Conservation (phyloP, 2,329 filamentous ascomycete species). For the Davidsoniella eucalypti region DNA sequence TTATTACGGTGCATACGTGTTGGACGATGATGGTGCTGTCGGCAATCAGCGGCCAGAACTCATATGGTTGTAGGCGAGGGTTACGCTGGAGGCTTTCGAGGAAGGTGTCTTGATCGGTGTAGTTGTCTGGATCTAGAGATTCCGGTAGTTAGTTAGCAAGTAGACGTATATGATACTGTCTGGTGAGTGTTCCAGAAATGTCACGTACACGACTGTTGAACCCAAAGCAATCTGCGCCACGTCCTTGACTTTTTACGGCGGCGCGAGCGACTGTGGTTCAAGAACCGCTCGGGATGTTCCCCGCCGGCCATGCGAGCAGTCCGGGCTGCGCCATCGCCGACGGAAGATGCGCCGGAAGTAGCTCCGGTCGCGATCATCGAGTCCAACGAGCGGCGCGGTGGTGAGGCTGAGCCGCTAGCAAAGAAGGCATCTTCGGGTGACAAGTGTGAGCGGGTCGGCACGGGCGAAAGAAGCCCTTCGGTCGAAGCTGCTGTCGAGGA, state of each 20-base stretch:
- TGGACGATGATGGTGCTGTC: conserved; percentile 95
- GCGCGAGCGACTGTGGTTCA: conserved; percentile 42
- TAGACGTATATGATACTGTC: neutral
- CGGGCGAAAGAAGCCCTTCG: conserved; percentile 22
- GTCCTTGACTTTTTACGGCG: conserved; percentile 51
- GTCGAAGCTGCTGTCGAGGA: conserved; percentile 1
- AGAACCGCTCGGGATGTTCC: conserved; percentile 28
- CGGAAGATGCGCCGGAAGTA: conserved; percentile 10
- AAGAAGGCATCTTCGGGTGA: conserved; percentile 74
- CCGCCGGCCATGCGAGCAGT: conserved; percentile 23
- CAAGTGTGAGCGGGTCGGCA: conserved; percentile 41
- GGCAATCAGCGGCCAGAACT: conserved; percentile 92
- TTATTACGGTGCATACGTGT: conserved; percentile 85
- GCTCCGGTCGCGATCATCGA: conserved; percentile 10
- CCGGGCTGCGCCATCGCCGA: conserved; percentile 20
- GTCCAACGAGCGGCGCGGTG: conserved; percentile 24
- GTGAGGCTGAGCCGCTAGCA: conserved; percentile 27
- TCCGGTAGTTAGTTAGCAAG: neutral
- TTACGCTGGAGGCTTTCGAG: conserved; percentile 92
- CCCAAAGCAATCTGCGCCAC: conserved; percentile 96
- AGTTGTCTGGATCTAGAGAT: conserved; percentile 77
- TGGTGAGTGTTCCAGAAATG: neutral
- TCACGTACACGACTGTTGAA: conserved; percentile 75
- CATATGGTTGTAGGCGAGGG: conserved; percentile 81
- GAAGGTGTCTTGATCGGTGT: conserved; percentile 92